Base-by-base conservation (phyloP, 192 early-diverging fungal genomes). In the Mycoemilia scoparia region DNA sequence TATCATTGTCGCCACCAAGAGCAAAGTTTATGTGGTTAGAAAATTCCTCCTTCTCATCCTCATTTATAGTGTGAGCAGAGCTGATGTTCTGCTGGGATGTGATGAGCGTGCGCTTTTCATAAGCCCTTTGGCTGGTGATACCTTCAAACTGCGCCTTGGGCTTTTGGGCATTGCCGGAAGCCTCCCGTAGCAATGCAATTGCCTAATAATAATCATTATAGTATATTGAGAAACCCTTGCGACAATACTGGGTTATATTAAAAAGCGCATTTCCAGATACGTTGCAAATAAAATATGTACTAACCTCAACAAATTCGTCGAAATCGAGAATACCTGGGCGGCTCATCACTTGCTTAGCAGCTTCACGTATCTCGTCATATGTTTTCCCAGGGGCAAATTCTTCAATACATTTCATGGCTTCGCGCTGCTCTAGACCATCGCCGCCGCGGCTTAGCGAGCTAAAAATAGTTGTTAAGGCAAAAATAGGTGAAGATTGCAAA, bases 11-110 rank as follows among this genome's bases (percentile, higher is more conserved):
- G 28, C 73, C 67, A 4, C 60, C 72, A 38, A 98, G 55, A 26
- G 68, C 70, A 34, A 74, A 65, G 62, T 98, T 98, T 36, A 96
- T 92, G 55, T 98, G 93, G 46, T 75, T 67, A 14, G 80, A 80
- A 47, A 98, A 98, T 60, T 83, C 82, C 44, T 87, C 87, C 49
- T 88, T 81, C 65, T 98, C 93, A 51, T 98, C 93, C 45, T 91
- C 89, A 53, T 98, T 96, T 57, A 98, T 90, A 2, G 89, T 89
- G 55, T 98, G 93, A 3, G 85, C 87, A 13, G 85, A 86, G 56
- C 83, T 91, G 32, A 73, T 64, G 43, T 74, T 73, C 29, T 77
- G 64, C 32, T 87, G 84, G 39, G 81, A 77, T 38, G 92, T 71
- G 17, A 77, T 77, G 51, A 93, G 87, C 34, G 86, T 87, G 39